Base-by-base conservation (phyloP, 2,329 filamentous ascomycete species). In the Paraconiothyrium brasiliense region DNA sequence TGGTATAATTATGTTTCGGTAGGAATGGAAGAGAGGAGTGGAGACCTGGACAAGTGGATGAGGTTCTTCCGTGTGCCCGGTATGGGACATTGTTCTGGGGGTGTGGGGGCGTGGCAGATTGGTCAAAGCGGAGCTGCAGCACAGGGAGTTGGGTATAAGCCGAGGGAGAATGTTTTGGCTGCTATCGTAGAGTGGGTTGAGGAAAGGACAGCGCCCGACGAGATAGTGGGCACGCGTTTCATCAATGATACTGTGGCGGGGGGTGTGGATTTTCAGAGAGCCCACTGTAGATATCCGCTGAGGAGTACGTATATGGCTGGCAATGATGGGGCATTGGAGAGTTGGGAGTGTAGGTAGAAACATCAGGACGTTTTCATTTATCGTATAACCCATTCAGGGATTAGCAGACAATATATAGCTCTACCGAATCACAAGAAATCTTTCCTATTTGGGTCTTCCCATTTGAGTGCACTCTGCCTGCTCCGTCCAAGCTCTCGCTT, bases 51-150 rank as follows among this genome's bases (percentile, higher is more conserved):
- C 59, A 65, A 71, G 2, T 83, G 80, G 65, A 73, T 82, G 57
- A 79, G 84, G 27, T 82, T 80, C 71, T 87, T 87, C 76, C 79
- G 81, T 43, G 82, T 82, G 67, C 82, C 72, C 47, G 85, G 85
- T 4, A 84, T 86, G 82, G 76, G 73, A 8, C 85, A 87, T 72
- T 87, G 85, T 67, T 72, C 64, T 41, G 76, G 78, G 3, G 85
- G 85, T 1, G 73, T 70, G 0, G 83, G 84, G 0, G 84, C 84
- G 1, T 76, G 70, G 69, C 65, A 67, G 16, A 57, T 78, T 43
- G 75, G 75, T 1, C 69, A 76, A 41, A 64, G 61, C 13, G 67
- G 67, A 0, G 65, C 65, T 20, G 68, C 67, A 9, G 59, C 65
- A 4, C 51, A 54, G 7, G 68, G 69, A 2, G 62, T 72, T 2